These are phyloP conservation scores for Podosphaera aphanis DNA, from an alignment of 2,329 filamentous ascomycete genomes.

Conservation along the genomic window DNA sequence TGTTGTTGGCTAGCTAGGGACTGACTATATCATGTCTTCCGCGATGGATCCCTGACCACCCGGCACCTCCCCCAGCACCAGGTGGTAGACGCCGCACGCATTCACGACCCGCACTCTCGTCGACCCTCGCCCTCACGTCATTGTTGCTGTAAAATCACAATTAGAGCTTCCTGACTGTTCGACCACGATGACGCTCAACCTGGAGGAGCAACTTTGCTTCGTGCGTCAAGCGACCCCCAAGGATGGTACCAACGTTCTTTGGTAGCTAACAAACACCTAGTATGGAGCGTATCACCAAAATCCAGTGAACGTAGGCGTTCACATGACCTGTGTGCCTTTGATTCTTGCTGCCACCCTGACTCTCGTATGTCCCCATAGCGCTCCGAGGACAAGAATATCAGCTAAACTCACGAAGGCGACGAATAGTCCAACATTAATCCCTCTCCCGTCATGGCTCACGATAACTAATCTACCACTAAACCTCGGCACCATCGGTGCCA, in stretches of 20 bases:
- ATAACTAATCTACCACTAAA: slow-evolving; percentile 44
- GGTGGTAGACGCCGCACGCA: too few species aligned
- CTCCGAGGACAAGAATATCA: neutral
- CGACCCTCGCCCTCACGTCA: too few species aligned
- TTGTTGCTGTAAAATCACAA: too few species aligned
- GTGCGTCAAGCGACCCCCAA: slow-evolving; percentile 25
- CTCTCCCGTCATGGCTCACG: slow-evolving; percentile 41
- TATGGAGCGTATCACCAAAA: slow-evolving; percentile 72
- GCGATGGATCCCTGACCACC: too few species aligned
- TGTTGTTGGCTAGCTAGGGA: too few species aligned
- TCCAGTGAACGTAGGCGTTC: slow-evolving; percentile 52
- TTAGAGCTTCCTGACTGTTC: neutral
- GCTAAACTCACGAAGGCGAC: slow-evolving; percentile 24
- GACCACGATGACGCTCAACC: slow-evolving; percentile 40
- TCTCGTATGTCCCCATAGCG: slow-evolving; percentile 28
- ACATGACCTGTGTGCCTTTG: slow-evolving; percentile 56
- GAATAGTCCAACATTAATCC: slow-evolving; percentile 38
- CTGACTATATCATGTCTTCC: too few species aligned
- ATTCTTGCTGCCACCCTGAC: slow-evolving; percentile 49
- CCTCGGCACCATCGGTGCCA: slow-evolving; percentile 37
- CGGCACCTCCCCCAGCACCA: too few species aligned
- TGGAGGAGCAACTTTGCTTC: slow-evolving; percentile 64
- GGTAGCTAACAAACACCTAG: slow-evolving; percentile 21
- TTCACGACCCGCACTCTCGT: too few species aligned
- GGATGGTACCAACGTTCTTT: neutral